These are phyloP conservation scores for Chrysanthemum seticuspe DNA, from an alignment of 129 eudicot genomes.

Conservation along the genomic window DNA sequence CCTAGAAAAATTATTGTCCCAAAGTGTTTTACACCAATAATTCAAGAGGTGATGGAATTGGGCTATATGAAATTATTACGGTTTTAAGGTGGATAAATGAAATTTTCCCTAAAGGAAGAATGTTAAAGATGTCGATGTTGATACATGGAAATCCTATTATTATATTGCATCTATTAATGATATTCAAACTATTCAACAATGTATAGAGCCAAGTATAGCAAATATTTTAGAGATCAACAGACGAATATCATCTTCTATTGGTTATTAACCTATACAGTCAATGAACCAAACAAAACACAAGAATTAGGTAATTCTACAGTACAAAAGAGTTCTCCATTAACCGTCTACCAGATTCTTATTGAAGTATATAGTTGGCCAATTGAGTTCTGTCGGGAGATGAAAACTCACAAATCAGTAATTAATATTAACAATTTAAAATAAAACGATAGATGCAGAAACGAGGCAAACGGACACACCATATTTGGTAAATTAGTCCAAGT, in stretches of 20 bases:
- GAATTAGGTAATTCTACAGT: neutral
- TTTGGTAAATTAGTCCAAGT: neutral
- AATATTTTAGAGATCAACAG: neutral
- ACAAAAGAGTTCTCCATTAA: too few species aligned
- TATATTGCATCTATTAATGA: neutral
- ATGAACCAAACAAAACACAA: neutral
- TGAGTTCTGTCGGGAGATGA: too few species aligned
- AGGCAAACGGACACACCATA: neutral
- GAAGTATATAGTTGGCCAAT: too few species aligned
- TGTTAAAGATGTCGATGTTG: neutral
- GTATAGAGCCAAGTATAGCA: neutral
- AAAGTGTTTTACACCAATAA: neutral
- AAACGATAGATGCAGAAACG: neutral
- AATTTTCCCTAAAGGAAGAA: neutral
- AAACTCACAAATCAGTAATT: neutral
- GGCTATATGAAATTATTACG: too few species aligned
- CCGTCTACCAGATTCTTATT: too few species aligned
- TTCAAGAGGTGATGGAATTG: too few species aligned
- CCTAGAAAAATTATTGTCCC: too few species aligned
- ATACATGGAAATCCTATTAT: neutral
- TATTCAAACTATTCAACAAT: neutral
- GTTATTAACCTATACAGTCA: neutral
- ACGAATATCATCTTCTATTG: neutral
- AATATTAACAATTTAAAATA: neutral
- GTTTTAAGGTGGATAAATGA: too few species aligned